Conservation (phyloP, 805 yeast species). For the Yarrowia phangngaensis region DNA sequence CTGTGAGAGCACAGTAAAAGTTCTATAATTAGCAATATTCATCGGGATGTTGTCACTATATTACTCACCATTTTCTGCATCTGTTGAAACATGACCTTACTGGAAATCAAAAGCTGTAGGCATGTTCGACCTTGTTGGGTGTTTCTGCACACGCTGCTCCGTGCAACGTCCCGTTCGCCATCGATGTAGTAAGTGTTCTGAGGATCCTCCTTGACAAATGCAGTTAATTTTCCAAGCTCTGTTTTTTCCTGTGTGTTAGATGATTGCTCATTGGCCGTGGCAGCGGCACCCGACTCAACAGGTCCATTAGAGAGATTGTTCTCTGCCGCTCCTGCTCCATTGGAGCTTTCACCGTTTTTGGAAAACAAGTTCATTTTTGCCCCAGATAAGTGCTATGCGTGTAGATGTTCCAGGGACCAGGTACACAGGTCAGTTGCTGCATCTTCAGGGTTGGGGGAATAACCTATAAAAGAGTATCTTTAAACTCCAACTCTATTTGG, state of each 20-base stretch:
- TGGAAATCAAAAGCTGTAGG: conserved; percentile 18
- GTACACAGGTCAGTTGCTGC: conserved; percentile 23
- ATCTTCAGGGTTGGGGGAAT: conserved; percentile 12
- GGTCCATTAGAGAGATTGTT: not conserved
- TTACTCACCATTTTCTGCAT: conserved; percentile 26
- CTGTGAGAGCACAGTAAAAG: conserved; percentile 25
- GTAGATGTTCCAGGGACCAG: no score
- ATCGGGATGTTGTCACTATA: not conserved
- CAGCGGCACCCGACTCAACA: not conserved
- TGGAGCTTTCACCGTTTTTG: conserved; percentile 10
- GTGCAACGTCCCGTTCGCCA: conserved; percentile 22
- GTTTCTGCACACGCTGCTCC: conserved; percentile 24
- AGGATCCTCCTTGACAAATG: conserved; percentile 26
- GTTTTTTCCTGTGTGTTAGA: conserved; percentile 8
- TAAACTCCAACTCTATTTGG: no score
- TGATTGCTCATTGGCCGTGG: not conserved
- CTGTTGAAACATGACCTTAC: conserved; percentile 25
- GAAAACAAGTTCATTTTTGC: conserved; percentile 13
- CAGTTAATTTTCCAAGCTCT: conserved; percentile 23
- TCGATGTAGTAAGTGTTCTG: conserved; percentile 25
- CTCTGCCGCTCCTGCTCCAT: no score
- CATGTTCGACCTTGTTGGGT: conserved; percentile 25
- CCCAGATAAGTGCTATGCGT: not conserved
- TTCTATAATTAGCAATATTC: not conserved
- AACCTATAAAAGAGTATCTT: no score